Percentiles rank a stretch among this genome's conserved stretches.
Conservation (phyloP, 1,139 yeast species). For the Diutina mesorugosa region DNA sequence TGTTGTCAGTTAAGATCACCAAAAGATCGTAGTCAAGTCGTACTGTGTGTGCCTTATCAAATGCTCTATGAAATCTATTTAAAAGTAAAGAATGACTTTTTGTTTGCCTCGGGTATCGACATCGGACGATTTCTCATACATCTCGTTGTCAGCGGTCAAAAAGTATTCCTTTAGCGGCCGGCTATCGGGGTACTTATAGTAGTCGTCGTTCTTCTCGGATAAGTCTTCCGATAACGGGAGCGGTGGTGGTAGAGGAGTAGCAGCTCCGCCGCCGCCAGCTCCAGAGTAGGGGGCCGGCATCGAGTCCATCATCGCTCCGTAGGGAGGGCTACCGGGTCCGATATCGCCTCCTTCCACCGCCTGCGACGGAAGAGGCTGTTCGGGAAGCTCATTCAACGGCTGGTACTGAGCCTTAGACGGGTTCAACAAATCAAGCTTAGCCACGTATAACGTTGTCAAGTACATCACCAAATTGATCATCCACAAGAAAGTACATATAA, state of each 20-base stretch:
- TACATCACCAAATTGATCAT: slow-evolving; percentile 25
- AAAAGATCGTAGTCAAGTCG: too few species aligned
- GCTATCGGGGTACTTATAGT: neutral
- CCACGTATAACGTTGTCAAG: slow-evolving; percentile 28
- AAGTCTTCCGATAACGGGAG: neutral
- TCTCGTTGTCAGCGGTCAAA: slow-evolving; percentile 22
- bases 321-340: too few species aligned
- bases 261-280: neutral
- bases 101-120: slow-evolving; percentile 15
- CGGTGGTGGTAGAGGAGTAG: neutral
- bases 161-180: slow-evolving; percentile 14
- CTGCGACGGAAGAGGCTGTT: neutral
- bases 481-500: slow-evolving; percentile 30
- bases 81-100: slow-evolving; percentile 23
- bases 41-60: too few species aligned
- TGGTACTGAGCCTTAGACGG: neutral
- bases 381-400: neutral
- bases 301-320: neutral
- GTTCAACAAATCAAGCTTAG: slow-evolving; percentile 12
- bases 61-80: neutral
- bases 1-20: too few species aligned
- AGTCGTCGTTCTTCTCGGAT: neutral
- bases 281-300: neutral
- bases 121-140: slow-evolving; percentile 19
- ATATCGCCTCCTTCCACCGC: neutral